These are phyloP conservation scores for Austropuccinia psidii DNA, from an alignment of 1,284 basidiomycete genomes.

Conservation along the genomic window DNA sequence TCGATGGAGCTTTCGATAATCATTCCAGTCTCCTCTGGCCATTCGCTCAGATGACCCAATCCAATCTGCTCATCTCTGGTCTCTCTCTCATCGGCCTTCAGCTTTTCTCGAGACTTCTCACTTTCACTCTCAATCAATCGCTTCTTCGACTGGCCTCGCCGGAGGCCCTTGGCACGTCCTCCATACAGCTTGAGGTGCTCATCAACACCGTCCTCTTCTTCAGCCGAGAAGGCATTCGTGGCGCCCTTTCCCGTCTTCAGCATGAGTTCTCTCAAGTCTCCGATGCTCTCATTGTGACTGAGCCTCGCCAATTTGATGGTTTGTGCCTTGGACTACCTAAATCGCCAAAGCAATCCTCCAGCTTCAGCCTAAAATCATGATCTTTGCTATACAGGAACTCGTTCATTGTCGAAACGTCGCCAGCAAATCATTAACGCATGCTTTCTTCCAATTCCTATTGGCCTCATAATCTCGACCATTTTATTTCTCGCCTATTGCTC, in stretches of 20 bases:
- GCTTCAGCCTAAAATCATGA: background rate
- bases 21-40: too few species aligned
- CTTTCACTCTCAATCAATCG: slow-evolving; percentile 79
- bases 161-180: slow-evolving; percentile 72
- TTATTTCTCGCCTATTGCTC: slow-evolving; percentile 55
- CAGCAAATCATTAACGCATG: slow-evolving; percentile 52
- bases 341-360: background rate
- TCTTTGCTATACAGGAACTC: slow-evolving; percentile 38
- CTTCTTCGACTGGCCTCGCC: slow-evolving; percentile 78
- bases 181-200: slow-evolving; percentile 76
- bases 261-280: slow-evolving; percentile 41
- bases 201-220: slow-evolving; percentile 85
- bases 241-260: slow-evolving; percentile 57
- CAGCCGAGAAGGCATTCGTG: slow-evolving; percentile 80
- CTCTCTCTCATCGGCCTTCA: slow-evolving; percentile 80
- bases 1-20: too few species aligned
- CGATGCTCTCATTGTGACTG: background rate
- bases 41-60: too few species aligned
- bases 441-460: slow-evolving; percentile 57
- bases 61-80: slow-evolving; percentile 52
- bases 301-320: background rate
- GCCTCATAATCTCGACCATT: slow-evolving; percentile 54
- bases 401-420: slow-evolving; percentile 37
- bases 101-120: slow-evolving; percentile 69
- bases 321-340: background rate